phyloP scores from a whole-genome alignment of 2,329 filamentous ascomycete genomes.

The Tolypocladium album region DNA sequence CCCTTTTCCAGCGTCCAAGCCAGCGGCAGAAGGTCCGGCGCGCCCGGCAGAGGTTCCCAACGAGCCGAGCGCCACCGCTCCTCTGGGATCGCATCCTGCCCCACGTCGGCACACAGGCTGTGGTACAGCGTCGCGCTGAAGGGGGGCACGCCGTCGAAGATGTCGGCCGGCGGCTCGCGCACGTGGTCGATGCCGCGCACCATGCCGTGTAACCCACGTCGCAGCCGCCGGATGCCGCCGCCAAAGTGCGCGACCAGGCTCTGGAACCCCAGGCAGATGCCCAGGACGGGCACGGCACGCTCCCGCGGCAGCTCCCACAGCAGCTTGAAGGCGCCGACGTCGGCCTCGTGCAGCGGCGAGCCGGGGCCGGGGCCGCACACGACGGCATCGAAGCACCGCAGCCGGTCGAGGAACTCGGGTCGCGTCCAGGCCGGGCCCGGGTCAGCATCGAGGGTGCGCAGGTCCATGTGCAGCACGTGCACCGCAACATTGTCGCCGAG shows the following conservation, averaged over 20 bases:
- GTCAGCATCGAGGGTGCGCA: constrained; percentile 57
- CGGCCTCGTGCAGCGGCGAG: constrained; percentile 57
- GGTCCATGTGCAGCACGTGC: constrained; percentile 24
- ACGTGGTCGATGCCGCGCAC: constrained; percentile 56
- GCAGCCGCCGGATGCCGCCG: constrained; percentile 52
- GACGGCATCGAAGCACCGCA: constrained; percentile 64
- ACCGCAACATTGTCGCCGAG: constrained; percentile 56
- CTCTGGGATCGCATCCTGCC: constrained; percentile 29
- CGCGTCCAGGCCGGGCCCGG: constrained; percentile 30
- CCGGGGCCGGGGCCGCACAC: constrained; percentile 89
- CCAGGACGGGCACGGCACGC: constrained; percentile 64
- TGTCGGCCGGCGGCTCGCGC: constrained; percentile 29
- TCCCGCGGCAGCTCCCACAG: constrained; percentile 59
- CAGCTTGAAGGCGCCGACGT: constrained; percentile 71
- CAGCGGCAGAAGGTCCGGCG: constrained; percentile 40
- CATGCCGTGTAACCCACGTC: constrained; percentile 74
- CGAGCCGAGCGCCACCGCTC: constrained; percentile 24
- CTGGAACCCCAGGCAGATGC: constrained; percentile 85
- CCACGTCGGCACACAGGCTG: constrained; percentile 45
- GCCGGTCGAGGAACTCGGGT: constrained; percentile 24
- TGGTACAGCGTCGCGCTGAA: constrained; percentile 73
- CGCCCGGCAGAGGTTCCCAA: constrained; percentile 25
- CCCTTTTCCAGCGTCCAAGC: constrained; percentile 48
- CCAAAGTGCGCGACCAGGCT: constrained; percentile 63
- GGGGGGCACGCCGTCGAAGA: constrained; percentile 52